These are phyloP conservation scores for Melanomma pulvis-pyrius DNA, from an alignment of 495 filamentous ascomycete genomes.

Conservation along the genomic window DNA sequence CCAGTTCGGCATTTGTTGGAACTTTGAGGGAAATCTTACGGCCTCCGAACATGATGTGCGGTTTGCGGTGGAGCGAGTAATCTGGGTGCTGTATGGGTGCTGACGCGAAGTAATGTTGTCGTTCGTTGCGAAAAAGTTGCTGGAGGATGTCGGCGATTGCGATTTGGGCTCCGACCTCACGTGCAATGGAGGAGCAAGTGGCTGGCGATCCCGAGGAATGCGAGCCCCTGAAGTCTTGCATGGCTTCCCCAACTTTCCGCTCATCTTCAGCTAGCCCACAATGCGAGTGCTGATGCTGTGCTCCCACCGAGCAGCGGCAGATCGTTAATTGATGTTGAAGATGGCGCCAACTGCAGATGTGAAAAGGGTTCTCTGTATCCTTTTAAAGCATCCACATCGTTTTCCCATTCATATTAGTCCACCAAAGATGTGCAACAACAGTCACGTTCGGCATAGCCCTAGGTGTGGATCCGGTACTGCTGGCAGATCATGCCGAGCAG, in stretches of 20 bases:
- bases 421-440: too few relatives aligned
- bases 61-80: neutral
- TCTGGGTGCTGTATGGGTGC: neutral
- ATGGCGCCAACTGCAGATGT: too few relatives aligned
- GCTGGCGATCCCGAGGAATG: neutral
- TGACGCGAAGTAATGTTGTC: neutral
- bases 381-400: too few relatives aligned
- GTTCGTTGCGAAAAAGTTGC: neutral
- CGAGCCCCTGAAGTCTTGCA: neutral
- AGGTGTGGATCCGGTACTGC: neutral
- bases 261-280: too few relatives aligned
- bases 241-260: neutral
- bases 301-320: too few relatives aligned
- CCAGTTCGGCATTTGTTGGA: neutral
- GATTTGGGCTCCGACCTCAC: neutral
- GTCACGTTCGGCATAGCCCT: neutral
- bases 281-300: too few relatives aligned
- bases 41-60: constrained; percentile 51
- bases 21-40: constrained; percentile 39
- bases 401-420: too few relatives aligned
- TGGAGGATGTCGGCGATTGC: neutral
- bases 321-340: too few relatives aligned
- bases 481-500: neutral
- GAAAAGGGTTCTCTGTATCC: too few relatives aligned
- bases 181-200: neutral